These are phyloP conservation scores for Saraca asoca DNA, from an alignment of 331 rosid genomes.

Conservation along the genomic window DNA sequence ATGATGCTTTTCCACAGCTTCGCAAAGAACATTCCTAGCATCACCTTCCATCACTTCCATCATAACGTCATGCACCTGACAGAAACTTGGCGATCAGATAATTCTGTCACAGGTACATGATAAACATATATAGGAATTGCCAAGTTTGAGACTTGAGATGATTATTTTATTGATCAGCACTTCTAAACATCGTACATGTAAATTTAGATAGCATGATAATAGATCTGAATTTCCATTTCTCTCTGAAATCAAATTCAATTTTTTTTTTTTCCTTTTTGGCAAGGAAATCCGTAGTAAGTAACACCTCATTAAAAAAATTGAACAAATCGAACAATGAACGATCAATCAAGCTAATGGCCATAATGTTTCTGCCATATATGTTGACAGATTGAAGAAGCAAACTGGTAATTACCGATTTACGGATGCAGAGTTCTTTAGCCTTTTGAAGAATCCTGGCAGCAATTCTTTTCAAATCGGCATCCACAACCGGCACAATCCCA, in stretches of 20 bases:
- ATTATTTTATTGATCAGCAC: no score
- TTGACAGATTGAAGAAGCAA: background rate
- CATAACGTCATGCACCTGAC: constrained; percentile 52
- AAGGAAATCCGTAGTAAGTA: no score
- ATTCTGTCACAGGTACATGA: background rate
- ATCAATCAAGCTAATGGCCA: no score
- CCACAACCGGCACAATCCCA: constrained; percentile 66
- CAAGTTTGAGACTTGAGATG: background rate
- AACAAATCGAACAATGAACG: no score
- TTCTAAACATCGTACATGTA: no score
- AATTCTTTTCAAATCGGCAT: constrained; percentile 64
- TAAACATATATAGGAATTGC: background rate
- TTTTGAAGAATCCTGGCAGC: constrained; percentile 51
- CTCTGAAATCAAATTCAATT: no score
- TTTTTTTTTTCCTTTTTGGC: no score
- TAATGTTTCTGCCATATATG: no score
- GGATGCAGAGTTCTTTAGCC: constrained; percentile 56
- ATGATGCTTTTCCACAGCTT: constrained; percentile 74
- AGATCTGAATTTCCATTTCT: no score
- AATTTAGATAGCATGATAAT: no score
- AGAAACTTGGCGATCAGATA: constrained; percentile 10
- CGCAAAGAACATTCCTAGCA: constrained; percentile 81
- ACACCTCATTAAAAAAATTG: no score
- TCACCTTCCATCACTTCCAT: constrained; percentile 82
- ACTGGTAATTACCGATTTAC: constrained; percentile 52